Evolutionary conservation across 805 yeast species (phyloP).

Genomic region (Ogataea minuta): DNA sequence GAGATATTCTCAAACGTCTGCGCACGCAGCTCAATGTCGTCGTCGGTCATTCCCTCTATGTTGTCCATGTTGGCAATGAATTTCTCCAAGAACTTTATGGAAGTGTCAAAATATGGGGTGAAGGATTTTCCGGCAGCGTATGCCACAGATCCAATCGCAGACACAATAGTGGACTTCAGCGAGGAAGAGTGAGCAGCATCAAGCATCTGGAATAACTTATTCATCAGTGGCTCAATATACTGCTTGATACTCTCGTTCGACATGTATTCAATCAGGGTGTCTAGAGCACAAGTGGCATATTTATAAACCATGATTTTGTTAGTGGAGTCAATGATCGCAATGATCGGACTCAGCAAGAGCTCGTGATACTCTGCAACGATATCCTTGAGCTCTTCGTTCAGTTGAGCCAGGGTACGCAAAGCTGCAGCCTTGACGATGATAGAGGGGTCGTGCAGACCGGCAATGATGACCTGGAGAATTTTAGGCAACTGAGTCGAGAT

Average conservation of each 20-base stretch:
- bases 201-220: slow-evolving; percentile 81
- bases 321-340: slow-evolving; percentile 83
- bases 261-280: slow-evolving; percentile 89
- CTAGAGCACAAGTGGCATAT: slow-evolving; percentile 87
- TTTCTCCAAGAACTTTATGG: slow-evolving; percentile 79
- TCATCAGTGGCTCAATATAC: slow-evolving; percentile 87
- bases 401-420: slow-evolving; percentile 70
- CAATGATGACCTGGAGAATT: slow-evolving; percentile 67
- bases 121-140: slow-evolving; percentile 89
- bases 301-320: slow-evolving; percentile 80
- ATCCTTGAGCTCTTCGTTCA: slow-evolving; percentile 84
- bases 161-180: slow-evolving; percentile 76
- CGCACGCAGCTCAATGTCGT: slow-evolving; percentile 88
- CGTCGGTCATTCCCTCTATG: slow-evolving; percentile 78
- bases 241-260: slow-evolving; percentile 75
- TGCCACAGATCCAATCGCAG: slow-evolving; percentile 97
- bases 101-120: slow-evolving; percentile 78
- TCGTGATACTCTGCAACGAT: slow-evolving; percentile 81
- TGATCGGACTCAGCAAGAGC: slow-evolving; percentile 78
- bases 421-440: slow-evolving; percentile 83
- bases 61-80: slow-evolving; percentile 66
- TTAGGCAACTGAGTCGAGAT: slow-evolving; percentile 71
- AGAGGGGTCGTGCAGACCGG: slow-evolving; percentile 75
- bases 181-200: slow-evolving; percentile 72
- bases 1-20: slow-evolving; percentile 90